Conservation (phyloP, 306 rosid species). For the Astragalus membranaceus region DNA sequence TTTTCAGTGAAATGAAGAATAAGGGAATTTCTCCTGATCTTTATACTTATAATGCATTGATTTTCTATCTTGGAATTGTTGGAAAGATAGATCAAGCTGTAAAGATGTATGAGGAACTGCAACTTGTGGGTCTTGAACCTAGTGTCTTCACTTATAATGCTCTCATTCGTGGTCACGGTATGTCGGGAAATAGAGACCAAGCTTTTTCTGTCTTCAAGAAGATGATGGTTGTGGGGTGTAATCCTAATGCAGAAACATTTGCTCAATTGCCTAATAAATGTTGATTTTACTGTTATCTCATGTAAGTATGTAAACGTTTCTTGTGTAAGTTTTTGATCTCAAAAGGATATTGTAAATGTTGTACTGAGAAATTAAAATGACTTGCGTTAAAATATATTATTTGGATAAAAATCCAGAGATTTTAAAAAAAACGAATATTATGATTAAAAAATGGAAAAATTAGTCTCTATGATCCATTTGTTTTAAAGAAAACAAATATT, state of each 20-base stretch:
- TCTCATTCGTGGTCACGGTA: slow-evolving; percentile 76
- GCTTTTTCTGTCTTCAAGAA: slow-evolving; percentile 76
- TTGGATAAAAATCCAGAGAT: no score
- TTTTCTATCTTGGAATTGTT: slow-evolving; percentile 68
- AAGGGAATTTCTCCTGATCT: slow-evolving; percentile 72
- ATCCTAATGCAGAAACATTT: slow-evolving; percentile 63
- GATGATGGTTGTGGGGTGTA: slow-evolving; percentile 90
- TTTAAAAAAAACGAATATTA: no score
- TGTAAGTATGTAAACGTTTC: background rate
- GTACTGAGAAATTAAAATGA: background rate
- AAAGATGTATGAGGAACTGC: slow-evolving; percentile 68
- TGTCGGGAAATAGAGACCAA: slow-evolving; percentile 57
- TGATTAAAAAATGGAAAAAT: no score
- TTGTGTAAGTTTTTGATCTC: slow-evolving; percentile 13
- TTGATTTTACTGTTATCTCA: slow-evolving; percentile 20
- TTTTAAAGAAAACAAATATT: no score
- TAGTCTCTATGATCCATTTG: no score
- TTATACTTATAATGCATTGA: slow-evolving; percentile 72
- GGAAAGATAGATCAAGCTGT: slow-evolving; percentile 84
- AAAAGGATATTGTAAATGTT: slow-evolving; percentile 9
- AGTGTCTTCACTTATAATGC: slow-evolving; percentile 91
- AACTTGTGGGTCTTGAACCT: slow-evolving; percentile 69
- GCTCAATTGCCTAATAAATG: slow-evolving; percentile 82
- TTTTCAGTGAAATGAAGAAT: slow-evolving; percentile 66
- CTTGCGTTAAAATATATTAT: no score